Evolutionary conservation across 768 basidiomycete species (phyloP), one percentile per base, ranked within the genome.

Genomic region (Hemileccinum impolitum): DNA sequence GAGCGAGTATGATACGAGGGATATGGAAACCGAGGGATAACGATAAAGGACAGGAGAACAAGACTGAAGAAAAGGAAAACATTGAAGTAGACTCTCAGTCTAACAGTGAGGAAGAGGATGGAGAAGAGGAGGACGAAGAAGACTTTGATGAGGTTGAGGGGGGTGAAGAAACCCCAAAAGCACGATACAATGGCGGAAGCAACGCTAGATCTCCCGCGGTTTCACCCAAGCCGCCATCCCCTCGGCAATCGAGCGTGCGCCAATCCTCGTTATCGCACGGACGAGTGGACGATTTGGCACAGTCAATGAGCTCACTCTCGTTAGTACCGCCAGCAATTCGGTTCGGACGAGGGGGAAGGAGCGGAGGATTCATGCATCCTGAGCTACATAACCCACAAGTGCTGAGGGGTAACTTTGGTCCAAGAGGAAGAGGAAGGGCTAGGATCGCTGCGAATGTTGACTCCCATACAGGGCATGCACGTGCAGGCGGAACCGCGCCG

Each of bases 1-100:
- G 90, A 6, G 90, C 80, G 5, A 90, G 87, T 56, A 74, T 93
- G 70, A 73, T 92, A 45, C 76, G 90, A 34, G 79, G 79, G 11
- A 72, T 78, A 48, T 93, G 90, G 90, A 87, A 80, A 43, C 58
- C 72, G 5, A 70, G 80, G 28, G 71, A 72, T 1, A 53, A 54
- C 9, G 44, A 50, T 36, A 14, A 52, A 48, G 45, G 52, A 30
- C 54, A 60, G 5, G 63, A 48, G 15, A 47, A 25, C 26, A 26
- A 41, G 11, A 47, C 32, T 8, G 44, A 46, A 14, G 52, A 51
- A 19, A 56, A 21, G 35, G 59, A 48, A 34, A 57, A 52, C 14
- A 63, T 61, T 45, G 66, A 67, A 11, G 50, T 58, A 2, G 63
- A 65, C 40, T 50, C 53, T 13, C 57, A 57, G 26, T 54, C 50